These are phyloP conservation scores for Boletus vermiculosoides DNA, from an alignment of 768 basidiomycete species.

Conservation along the genomic window DNA sequence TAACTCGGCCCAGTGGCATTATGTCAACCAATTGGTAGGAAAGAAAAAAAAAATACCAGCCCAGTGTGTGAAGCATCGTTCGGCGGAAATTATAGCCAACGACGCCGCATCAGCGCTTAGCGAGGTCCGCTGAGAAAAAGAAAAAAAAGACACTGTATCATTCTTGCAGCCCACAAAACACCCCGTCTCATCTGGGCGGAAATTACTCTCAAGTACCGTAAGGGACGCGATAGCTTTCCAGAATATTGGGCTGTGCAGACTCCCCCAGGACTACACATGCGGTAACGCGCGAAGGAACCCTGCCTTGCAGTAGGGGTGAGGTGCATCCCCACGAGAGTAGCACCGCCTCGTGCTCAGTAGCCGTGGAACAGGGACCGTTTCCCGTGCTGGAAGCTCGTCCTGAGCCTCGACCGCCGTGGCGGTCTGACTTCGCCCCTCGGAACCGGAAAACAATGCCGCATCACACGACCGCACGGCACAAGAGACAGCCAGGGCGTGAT, in stretches of 20 bases:
- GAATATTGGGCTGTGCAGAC: slow-evolving; percentile 2
- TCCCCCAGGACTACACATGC: neutral
- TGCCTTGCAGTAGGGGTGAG: slow-evolving; percentile 23
- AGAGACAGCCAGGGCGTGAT: slow-evolving; percentile 10
- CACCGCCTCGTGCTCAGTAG: slow-evolving; percentile 7
- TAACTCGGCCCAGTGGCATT: neutral
- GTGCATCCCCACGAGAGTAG: slow-evolving; percentile 8
- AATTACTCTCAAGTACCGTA: slow-evolving; percentile 24
- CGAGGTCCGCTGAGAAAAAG: slow-evolving; percentile 4
- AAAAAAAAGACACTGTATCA: slow-evolving; percentile 1
- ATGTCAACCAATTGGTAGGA: neutral
- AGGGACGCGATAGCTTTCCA: slow-evolving; percentile 13
- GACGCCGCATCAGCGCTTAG: neutral
- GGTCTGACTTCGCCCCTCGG: slow-evolving; percentile 23
- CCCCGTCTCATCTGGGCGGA: slow-evolving; percentile 18
- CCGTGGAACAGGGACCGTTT: slow-evolving; percentile 3
- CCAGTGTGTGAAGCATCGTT: neutral
- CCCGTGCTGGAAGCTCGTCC: slow-evolving; percentile 2
- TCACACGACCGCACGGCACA: slow-evolving; percentile 7
- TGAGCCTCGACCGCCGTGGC: slow-evolving; percentile 6
- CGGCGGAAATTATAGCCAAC: slow-evolving; percentile 12
- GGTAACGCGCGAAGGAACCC: slow-evolving; percentile 9
- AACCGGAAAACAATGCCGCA: slow-evolving; percentile 14
- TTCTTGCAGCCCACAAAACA: slow-evolving; percentile 4
- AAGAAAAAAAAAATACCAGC: neutral